These are phyloP conservation scores for Populus tomentosa DNA, from an alignment of 441 rosid genomes.

Conservation along the genomic window DNA sequence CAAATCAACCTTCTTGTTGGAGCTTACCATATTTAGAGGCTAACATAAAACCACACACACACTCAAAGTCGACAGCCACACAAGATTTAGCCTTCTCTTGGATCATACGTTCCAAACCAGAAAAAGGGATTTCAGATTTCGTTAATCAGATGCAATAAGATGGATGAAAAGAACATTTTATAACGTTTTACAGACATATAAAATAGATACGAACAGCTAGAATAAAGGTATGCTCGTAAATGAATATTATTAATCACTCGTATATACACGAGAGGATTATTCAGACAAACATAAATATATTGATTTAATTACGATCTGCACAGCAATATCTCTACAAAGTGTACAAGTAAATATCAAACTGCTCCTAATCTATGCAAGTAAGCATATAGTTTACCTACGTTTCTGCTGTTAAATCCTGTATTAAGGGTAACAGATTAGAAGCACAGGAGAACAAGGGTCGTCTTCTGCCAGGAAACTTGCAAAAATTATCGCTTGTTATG, in stretches of 20 bases:
- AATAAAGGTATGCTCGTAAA: no score
- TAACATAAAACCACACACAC: background rate
- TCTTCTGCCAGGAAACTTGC: background rate
- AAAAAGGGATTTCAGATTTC: no score
- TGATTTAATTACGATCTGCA: constrained; percentile 13
- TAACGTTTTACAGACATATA: no score
- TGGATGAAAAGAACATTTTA: no score
- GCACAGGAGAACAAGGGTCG: background rate
- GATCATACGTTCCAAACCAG: no score
- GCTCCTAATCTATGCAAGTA: constrained; percentile 1
- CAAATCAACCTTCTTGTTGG: background rate
- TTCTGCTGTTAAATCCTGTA: background rate
- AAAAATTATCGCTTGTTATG: constrained; percentile 46
- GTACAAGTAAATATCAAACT: background rate
- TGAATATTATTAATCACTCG: no score
- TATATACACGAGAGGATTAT: background rate
- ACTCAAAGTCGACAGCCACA: no score
- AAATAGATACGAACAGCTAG: no score
- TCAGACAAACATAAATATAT: background rate
- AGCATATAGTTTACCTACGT: background rate
- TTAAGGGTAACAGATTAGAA: background rate
- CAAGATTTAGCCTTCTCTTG: no score
- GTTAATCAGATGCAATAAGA: no score
- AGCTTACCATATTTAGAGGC: no score
- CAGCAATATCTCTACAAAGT: constrained; percentile 9